A percentile compares a stretch with the other conserved stretches of the same genome.
phyloP scores from a whole-genome alignment of 345 rosid species.

The Kernera saxatilis region DNA sequence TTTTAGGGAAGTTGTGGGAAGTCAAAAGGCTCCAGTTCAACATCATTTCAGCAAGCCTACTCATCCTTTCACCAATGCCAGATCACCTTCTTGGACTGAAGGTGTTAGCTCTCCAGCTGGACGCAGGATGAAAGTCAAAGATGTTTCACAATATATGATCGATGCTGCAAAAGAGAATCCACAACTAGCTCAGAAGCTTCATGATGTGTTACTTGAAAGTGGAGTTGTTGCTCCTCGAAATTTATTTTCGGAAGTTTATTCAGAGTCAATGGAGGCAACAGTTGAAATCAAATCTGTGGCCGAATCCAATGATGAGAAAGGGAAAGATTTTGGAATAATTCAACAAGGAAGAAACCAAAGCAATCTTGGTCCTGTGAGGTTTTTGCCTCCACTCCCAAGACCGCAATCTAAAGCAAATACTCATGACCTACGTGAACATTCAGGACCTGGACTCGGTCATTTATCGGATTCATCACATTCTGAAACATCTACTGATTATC shows the following conservation, averaged over 20 bases:
- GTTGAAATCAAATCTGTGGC: constrained; percentile 38
- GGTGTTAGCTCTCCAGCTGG: constrained; percentile 89
- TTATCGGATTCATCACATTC: constrained; percentile 35
- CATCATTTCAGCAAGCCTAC: constrained; percentile 43
- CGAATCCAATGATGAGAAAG: constrained; percentile 39
- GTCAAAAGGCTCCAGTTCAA: constrained; percentile 25
- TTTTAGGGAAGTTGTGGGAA: constrained; percentile 20
- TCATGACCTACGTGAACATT: constrained; percentile 41
- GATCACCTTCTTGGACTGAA: constrained; percentile 97
- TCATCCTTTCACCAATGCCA: constrained; percentile 52
- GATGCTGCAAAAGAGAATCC: constrained; percentile 98
- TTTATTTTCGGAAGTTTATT: constrained; percentile 62
- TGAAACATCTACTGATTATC: constrained; percentile 41
- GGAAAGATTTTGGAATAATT: constrained; percentile 27
- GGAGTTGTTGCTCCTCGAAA: constrained; percentile 87
- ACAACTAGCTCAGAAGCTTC: constrained; percentile 82
- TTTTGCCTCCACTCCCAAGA: constrained; percentile 61
- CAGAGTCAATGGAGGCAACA: constrained; percentile 44
- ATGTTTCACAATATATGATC: constrained; percentile 89
- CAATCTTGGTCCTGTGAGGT: constrained; percentile 37
- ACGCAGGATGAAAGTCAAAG: constrained; percentile 84
- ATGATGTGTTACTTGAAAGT: constrained; percentile 88
- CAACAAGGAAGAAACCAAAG: constrained; percentile 39
- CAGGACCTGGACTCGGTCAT: constrained; percentile 32
- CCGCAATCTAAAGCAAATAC: constrained; percentile 34